Evolutionary conservation across 805 yeast species (phyloP).

Genomic region (Lipomyces starkeyi): DNA sequence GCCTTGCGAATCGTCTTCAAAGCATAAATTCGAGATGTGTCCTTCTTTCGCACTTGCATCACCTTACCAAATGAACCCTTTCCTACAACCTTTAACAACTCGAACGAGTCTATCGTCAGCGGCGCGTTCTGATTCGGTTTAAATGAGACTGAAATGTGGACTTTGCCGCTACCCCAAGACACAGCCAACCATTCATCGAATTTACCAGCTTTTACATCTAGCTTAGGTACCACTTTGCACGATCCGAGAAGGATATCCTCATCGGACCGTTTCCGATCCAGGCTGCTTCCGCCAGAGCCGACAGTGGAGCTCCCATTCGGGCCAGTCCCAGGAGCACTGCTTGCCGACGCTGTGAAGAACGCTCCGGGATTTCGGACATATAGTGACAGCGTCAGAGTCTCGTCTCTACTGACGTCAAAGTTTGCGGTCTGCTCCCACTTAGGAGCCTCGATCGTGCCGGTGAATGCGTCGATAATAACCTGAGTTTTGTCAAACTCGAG

Average conservation of each 20-base stretch:
- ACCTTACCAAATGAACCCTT: conserved; percentile 99
- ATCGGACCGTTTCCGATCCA: conserved; percentile 39
- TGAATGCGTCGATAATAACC: conserved; percentile 82
- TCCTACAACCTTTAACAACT: conserved; percentile 91
- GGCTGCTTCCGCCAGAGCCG: background rate
- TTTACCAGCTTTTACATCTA: conserved; percentile 49
- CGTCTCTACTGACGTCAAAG: conserved; percentile 80
- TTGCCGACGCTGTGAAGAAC: conserved; percentile 22
- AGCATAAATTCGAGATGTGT: conserved; percentile 93
- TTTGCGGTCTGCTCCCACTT: conserved; percentile 88
- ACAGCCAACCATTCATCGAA: conserved; percentile 39
- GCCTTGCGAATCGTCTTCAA: conserved; percentile 91
- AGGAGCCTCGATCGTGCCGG: conserved; percentile 79
- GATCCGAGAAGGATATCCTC: conserved; percentile 82
- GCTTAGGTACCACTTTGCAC: conserved; percentile 63
- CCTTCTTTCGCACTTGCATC: conserved; percentile 97
- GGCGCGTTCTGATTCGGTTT: conserved; percentile 70
- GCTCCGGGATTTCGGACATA: conserved; percentile 72
- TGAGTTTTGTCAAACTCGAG: conserved; percentile 95
- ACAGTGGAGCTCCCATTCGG: conserved; percentile 48
- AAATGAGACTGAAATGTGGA: conserved; percentile 66
- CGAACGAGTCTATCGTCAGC: conserved; percentile 88
- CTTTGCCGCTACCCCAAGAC: conserved; percentile 44
- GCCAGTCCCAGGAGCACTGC: conserved; percentile 52
- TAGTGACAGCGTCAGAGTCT: conserved; percentile 73